These are phyloP conservation scores for Trypethelium eluteriae DNA, from an alignment of 495 filamentous ascomycete genomes.

Conservation along the genomic window DNA sequence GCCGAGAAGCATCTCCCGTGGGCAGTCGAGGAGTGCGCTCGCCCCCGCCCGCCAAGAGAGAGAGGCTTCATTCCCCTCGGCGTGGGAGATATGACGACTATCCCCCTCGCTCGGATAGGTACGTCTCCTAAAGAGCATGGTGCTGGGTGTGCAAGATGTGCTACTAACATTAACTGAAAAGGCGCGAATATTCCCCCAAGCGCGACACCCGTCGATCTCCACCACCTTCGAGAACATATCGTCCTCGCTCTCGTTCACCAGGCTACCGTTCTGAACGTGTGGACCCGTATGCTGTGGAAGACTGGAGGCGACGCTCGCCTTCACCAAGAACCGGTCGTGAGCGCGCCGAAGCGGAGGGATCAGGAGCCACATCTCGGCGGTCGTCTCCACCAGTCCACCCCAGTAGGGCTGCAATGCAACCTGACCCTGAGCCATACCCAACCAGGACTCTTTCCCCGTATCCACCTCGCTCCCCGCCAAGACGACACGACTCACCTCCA, in stretches of 20 bases:
- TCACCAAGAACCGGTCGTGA: constrained; percentile 25
- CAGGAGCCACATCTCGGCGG: constrained; percentile 32
- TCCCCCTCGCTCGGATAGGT: constrained; percentile 12
- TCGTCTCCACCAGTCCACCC: constrained; percentile 39
- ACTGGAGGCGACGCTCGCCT: constrained; percentile 34
- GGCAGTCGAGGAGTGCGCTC: constrained; percentile 31
- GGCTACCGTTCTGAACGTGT: constrained; percentile 26
- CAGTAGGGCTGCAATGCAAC: constrained; percentile 28
- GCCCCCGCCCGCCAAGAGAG: constrained; percentile 31
- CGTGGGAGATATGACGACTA: constrained; percentile 31
- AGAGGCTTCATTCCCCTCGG: constrained; percentile 29
- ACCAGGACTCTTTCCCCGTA: constrained; percentile 6
- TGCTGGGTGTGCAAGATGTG: too few relatives aligned
- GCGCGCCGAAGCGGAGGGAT: constrained; percentile 31
- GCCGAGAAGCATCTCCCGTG: constrained; percentile 31
- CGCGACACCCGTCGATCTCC: constrained; percentile 23
- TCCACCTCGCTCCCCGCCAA: constrained; percentile 23
- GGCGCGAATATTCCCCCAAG: constrained; percentile 28
- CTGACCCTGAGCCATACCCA: constrained; percentile 13
- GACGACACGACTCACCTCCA: constrained; percentile 28
- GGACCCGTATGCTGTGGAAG: constrained; percentile 29
- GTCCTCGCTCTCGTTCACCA: constrained; percentile 37
- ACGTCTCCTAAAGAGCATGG: neutral
- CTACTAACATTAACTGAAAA: neutral
- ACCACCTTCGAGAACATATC: constrained; percentile 20